These are phyloP conservation scores for Trichoderma orchidacearum DNA, from an alignment of 495 filamentous ascomycete species.

Conservation along the genomic window DNA sequence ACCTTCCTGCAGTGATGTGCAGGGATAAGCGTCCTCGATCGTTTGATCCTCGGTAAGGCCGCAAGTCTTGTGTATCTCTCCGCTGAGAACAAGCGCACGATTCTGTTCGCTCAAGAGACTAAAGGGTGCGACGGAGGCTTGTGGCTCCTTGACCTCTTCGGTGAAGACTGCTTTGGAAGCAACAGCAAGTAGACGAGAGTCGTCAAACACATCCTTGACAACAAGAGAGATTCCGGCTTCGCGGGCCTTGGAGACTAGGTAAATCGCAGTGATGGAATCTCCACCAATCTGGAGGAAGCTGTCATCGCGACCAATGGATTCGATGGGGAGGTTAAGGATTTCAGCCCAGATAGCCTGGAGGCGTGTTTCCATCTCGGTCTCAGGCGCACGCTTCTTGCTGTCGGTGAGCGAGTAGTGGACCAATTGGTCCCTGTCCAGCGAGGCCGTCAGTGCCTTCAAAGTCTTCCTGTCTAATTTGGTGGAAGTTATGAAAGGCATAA, in stretches of 20 bases:
- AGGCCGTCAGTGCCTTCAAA: neutral
- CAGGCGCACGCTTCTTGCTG: neutral
- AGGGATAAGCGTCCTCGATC: slow-evolving; percentile 19
- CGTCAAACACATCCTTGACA: slow-evolving; percentile 8
- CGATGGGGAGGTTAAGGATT: slow-evolving; percentile 20
- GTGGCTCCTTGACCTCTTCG: neutral
- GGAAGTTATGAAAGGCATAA: slow-evolving; percentile 2
- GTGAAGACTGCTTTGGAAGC: neutral
- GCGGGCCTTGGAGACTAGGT: slow-evolving; percentile 21
- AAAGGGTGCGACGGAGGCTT: neutral
- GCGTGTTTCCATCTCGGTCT: neutral
- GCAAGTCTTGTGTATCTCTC: neutral
- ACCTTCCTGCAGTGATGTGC: slow-evolving; percentile 40
- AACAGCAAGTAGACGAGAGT: neutral
- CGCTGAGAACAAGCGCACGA: neutral
- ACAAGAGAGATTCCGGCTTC: slow-evolving; percentile 25
- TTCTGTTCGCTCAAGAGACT: neutral
- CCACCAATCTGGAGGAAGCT: slow-evolving; percentile 29
- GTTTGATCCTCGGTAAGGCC: neutral
- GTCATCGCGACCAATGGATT: slow-evolving; percentile 27
- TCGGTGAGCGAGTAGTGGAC: slow-evolving; percentile 16
- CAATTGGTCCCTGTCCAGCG: neutral
- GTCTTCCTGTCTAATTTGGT: neutral
- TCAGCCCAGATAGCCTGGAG: slow-evolving; percentile 15
- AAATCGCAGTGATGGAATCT: slow-evolving; percentile 23